Evolutionary conservation across 2,329 filamentous ascomycete species (phyloP).

Genomic region (Alternaria sp.): DNA sequence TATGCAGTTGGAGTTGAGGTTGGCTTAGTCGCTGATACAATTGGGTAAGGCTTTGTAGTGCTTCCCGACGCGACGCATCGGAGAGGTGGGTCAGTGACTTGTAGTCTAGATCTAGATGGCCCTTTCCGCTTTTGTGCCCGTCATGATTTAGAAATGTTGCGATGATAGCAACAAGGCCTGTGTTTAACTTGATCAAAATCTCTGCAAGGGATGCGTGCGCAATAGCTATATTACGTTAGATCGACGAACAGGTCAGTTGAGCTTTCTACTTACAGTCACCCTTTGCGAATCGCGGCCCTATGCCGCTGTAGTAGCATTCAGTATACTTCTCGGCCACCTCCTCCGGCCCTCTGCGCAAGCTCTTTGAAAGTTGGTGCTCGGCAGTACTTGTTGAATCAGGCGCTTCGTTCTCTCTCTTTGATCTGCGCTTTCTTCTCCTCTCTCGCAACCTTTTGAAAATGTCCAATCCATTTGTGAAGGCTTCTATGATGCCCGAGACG

Average conservation of each 20-base stretch:
- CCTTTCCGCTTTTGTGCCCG: slow-evolving; percentile 38
- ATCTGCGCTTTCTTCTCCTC: slow-evolving; percentile 44
- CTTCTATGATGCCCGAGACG: slow-evolving; percentile 55
- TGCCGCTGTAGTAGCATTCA: slow-evolving; percentile 44
- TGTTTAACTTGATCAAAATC: slow-evolving; percentile 58
- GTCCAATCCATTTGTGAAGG: slow-evolving; percentile 57
- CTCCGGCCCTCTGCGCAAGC: slow-evolving; percentile 53
- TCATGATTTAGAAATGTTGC: slow-evolving; percentile 54
- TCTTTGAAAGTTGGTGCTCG: slow-evolving; percentile 53
- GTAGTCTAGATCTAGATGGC: slow-evolving; percentile 53
- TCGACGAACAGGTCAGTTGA: slow-evolving; percentile 2
- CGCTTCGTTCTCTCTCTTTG: slow-evolving; percentile 31
- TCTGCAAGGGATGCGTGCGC: slow-evolving; percentile 58
- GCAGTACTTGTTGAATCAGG: slow-evolving; percentile 37
- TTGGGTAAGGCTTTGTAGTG: slow-evolving; percentile 53
- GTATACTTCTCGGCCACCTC: slow-evolving; percentile 57
- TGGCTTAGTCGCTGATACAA: slow-evolving; percentile 52
- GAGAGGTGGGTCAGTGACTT: slow-evolving; percentile 56
- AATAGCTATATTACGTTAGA: slow-evolving; percentile 45
- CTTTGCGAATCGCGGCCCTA: slow-evolving; percentile 53
- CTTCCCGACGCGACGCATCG: slow-evolving; percentile 57
- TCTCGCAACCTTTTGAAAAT: slow-evolving; percentile 56
- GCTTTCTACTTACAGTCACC: slow-evolving; percentile 54
- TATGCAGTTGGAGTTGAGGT: slow-evolving; percentile 47
- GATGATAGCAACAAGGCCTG: slow-evolving; percentile 58